Base-by-base conservation (phyloP, 129 eudicot species). In the Solidago caesia region DNA sequence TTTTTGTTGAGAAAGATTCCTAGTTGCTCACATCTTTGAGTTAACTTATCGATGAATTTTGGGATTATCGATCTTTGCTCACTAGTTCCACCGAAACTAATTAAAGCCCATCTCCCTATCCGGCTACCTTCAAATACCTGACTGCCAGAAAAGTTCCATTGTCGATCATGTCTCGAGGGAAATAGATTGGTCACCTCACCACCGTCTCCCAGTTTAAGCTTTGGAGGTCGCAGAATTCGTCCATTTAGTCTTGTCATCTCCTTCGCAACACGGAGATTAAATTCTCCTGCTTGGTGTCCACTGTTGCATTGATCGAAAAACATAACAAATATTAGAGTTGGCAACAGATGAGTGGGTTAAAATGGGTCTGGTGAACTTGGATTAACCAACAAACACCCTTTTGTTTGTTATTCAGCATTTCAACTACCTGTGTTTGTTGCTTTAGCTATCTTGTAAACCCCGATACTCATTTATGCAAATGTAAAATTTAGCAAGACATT, bases 71-170 rank as follows among this genome's bases (percentile, higher is more conserved):
- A 72, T 60, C 74, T 89, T 60, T 88, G 99, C 7, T 87, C 93
- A 45, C 64, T 8, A 4, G 88, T 84, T 8, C 99, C 99, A 44
- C 99, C 99, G 13, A 94, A 94, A 72, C 97, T 87, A 33, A 94
- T 75, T 16, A 94, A 48, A 4, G 97, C 96, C 99, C 99, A 94
- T 71, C 97, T 73, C 9, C 86, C 91, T 0, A 94, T 88, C 16
- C 91, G 82, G 59, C 91, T 91, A 7, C 97, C 99, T 82, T 94
- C 99, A 33, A 85, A 75, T 41, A 94, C 99, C 44, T 94, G 99
- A 83, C 99, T 89, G 8, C 87, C 96, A 10, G 88, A 70, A 59
- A 94, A 89, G 81, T 88, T 94, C 99, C 99, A 94, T 57, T 94
- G 96, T 5, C 99, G 86, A 73, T 94, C 99, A 53, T 81, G 87